These are phyloP conservation scores for Penicillium sp. DNA, from an alignment of 2,329 filamentous ascomycete genomes.

Conservation along the genomic window DNA sequence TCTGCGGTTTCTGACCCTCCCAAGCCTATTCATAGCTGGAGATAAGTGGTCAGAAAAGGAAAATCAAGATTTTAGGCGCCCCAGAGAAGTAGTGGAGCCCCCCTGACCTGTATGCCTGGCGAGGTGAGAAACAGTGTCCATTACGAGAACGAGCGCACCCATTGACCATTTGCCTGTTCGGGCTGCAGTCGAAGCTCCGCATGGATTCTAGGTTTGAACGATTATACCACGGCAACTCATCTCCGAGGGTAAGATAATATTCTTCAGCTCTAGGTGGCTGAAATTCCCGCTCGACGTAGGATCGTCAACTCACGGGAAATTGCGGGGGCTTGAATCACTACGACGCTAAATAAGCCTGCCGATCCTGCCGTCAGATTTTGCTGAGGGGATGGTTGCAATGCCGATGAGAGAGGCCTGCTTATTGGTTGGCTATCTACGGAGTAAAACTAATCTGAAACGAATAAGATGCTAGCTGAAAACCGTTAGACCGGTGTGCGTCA, in stretches of 20 bases:
- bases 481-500: neutral
- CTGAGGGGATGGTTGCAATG: neutral
- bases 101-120: neutral
- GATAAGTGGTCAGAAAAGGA: too few species aligned
- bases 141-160: neutral
- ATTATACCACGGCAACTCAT: neutral
- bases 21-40: too few species aligned
- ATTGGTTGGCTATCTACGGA: neutral
- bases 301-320: slow-evolving; percentile 17
- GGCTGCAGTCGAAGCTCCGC: neutral
- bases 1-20: too few species aligned
- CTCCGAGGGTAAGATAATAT: neutral
- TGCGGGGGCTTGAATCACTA: slow-evolving; percentile 3
- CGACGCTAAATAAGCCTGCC: slow-evolving; percentile 2
- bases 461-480: neutral
- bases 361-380: neutral
- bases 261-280: neutral
- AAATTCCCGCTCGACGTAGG: slow-evolving; percentile 4
- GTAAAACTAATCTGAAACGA: neutral
- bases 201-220: neutral
- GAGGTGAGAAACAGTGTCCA: neutral
- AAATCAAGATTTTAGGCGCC: too few species aligned
- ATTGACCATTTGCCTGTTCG: neutral
- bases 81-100: too few species aligned
- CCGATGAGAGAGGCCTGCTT: neutral